Evolutionary conservation across 2,329 filamentous ascomycete species (phyloP).

Genomic region (Ceratocystis lukuohia): DNA sequence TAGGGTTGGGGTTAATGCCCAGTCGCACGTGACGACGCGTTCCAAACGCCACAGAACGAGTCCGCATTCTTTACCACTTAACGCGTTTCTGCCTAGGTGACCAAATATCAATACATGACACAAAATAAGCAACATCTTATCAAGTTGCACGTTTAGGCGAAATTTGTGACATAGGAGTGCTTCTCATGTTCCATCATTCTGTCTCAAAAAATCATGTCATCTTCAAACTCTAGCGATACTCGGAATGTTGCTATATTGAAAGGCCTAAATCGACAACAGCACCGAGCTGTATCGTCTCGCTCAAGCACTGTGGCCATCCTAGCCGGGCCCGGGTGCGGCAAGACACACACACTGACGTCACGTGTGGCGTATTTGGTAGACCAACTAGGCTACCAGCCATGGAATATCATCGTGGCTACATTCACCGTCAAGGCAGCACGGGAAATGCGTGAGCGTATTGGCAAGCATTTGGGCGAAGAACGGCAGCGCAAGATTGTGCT

Average conservation of each 20-base stretch:
- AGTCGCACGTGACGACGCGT: background rate
- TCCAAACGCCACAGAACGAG: background rate
- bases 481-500: conserved; percentile 65
- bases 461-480: conserved; percentile 63
- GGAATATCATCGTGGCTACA: conserved; percentile 86
- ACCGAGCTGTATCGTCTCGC: conserved; percentile 40
- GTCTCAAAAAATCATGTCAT: background rate
- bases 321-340: conserved; percentile 60
- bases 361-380: conserved; percentile 81
- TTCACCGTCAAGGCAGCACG: conserved; percentile 91
- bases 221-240: background rate
- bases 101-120: background rate
- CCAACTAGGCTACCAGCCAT: conserved; percentile 56
- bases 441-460: conserved; percentile 86
- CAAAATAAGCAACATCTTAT: background rate
- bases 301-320: conserved; percentile 49
- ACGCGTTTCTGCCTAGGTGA: background rate
- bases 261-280: conserved; percentile 27
- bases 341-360: conserved; percentile 89
- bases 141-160: too few species aligned
- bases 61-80: background rate
- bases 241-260: background rate
- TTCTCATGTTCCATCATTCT: background rate
- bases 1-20: background rate
- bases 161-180: background rate